Evolutionary conservation across 2,329 filamentous ascomycete species (phyloP), one percentile per base, ranked within the genome.

Genomic region (Aspergillus fructus): DNA sequence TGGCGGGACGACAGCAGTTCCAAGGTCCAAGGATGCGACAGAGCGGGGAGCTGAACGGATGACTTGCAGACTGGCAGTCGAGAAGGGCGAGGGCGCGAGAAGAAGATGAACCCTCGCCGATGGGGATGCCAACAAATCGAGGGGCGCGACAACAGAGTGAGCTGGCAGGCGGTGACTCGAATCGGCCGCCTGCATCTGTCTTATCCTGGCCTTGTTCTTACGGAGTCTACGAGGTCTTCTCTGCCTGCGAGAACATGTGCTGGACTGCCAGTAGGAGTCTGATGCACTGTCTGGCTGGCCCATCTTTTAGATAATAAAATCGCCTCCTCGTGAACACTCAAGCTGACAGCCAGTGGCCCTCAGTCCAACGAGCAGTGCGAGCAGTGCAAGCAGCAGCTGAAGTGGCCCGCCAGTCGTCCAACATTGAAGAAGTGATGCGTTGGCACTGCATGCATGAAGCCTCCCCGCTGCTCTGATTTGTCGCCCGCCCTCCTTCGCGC

Each of bases 391-490:
- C 41, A 49, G n/a, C 30, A 54, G 33, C 27, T 49, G 43, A 21
- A 46, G 33, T 19, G 42, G 48, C 23, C 21, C 42, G 34, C 41
- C 40, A 49, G 42, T 41, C 27, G 52, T 51, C 50, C 40, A 43
- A 51, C 50, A 37, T 52, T 52, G 39, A 52, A 30, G 19, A 53
- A 43, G 41, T 54, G 64, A 64, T 66, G 64, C 53, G 64, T 55
- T 66, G 64, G 64, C 70, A 71, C 50, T 69, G 67, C 68, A 71
- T 72, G 70, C 69, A 70, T 68, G 64, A 68, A 65, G 60, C 64
- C 66, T 63, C 56, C 54, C 59, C 47, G 41, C 42, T 41, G 46
- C 34, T 41, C 49, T 71, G 68, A 71, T 71, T 71, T 62, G 69
- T 61, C 59, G 59, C 62, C 65, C 68, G 56, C 64, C 63, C 59